A percentile compares a stretch with the other conserved stretches of the same genome.
Evolutionary conservation across 2,329 filamentous ascomycete species (phyloP).

Genomic region (Lachnum nothofagi): DNA sequence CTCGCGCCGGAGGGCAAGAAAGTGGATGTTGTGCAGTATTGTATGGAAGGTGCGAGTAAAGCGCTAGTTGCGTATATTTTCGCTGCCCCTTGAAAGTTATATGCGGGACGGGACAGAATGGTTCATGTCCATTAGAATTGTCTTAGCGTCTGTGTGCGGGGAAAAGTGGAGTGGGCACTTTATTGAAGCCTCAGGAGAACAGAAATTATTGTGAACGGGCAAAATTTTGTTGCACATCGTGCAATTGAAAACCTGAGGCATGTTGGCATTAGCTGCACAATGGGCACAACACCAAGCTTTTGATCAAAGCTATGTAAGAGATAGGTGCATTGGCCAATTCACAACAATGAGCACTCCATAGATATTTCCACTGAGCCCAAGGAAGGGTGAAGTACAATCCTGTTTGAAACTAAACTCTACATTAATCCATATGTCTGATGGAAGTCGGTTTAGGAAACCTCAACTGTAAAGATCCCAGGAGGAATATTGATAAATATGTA

Average conservation of each 20-base stretch:
- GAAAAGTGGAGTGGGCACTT: constrained; percentile 1
- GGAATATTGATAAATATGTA: no score
- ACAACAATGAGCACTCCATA: no score
- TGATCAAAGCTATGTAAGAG: no score
- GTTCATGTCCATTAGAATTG: not conserved
- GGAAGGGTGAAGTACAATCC: no score
- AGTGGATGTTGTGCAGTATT: constrained; percentile 80
- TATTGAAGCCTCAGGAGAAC: constrained; percentile 9
- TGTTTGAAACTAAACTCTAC: no score
- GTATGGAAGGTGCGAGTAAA: constrained; percentile 84
- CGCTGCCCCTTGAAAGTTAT: constrained; percentile 13
- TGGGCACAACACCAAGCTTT: not conserved
- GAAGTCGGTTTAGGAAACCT: no score
- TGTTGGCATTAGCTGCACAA: constrained; percentile 6
- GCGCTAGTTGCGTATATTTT: constrained; percentile 63
- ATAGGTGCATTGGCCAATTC: no score
- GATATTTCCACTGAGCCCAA: no score
- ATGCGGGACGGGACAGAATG: not conserved
- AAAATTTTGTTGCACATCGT: constrained; percentile 16
- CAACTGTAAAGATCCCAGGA: no score
- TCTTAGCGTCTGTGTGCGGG: not conserved
- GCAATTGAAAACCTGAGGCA: constrained; percentile 10
- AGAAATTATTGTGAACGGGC: not conserved
- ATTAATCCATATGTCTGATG: no score
- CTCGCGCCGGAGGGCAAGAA: constrained; percentile 48